Evolutionary conservation across 345 rosid genomes (phyloP), one percentile per base, ranked within the genome.

Genomic region (Eucalyptus erythrocorys): DNA sequence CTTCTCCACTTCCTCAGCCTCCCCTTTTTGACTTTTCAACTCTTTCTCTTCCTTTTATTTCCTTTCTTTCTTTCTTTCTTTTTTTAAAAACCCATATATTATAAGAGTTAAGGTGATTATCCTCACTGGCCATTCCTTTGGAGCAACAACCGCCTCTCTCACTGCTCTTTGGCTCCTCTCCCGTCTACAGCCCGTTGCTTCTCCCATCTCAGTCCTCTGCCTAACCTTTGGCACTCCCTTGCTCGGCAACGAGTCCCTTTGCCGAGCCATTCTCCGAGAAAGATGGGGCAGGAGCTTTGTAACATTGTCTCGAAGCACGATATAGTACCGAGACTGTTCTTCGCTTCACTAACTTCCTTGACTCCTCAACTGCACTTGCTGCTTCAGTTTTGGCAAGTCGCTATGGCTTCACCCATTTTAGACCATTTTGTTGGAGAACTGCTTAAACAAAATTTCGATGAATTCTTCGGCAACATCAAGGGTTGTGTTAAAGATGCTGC

Each of bases 211-310:
- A 14, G 91, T 97, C 59, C 90, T 97, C 22, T 96, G 98, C 93
- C 92, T 96, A 93, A 97, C 98, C 19, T 97, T 94, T 9, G 99
- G 99, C 89, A 95, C 99, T 71, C 98, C 99, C 13, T 85, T 97
- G 88, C 95, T 97, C 0, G 98, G 97, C 66, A 96, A 96, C 43
- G 90, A 87, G 47, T 88, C 96, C 84, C 95, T 96, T 71, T 93
- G 92, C 43, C 91, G 92, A 37, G 92, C 95, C 53, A 90, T 53
- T 53, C 59, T 53, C 59, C 26, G 0, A 8, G 59, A 53, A 53
- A 53, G 59, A 53, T 53, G 59, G 94, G 92, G 91, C 10, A 97
- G 96, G 30, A 95, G 92, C 90, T 97, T 96, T 96, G 96, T 89
- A 96, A 96, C 88, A 90, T 97, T 7, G 95, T 94, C 43, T 93